These are phyloP conservation scores for Prunus armeniaca DNA, from an alignment of 306 rosid species.

Conservation along the genomic window DNA sequence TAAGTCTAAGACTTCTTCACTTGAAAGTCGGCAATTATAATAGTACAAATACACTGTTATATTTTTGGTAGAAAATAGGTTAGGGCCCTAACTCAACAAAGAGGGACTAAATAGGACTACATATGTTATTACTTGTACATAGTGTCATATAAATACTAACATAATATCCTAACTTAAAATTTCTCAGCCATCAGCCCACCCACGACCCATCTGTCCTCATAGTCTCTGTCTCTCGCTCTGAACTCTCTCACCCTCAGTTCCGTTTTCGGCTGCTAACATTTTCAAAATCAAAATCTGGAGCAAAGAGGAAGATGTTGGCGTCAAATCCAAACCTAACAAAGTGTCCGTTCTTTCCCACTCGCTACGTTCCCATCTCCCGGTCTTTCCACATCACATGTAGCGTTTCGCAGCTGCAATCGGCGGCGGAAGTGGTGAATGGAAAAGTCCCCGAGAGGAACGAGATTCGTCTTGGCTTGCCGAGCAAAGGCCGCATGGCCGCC, in stretches of 20 bases:
- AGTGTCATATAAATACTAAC: too few species aligned
- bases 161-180: neutral
- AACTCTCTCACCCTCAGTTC: too few species aligned
- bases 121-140: too few species aligned
- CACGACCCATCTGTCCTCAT: neutral
- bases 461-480: constrained; percentile 84
- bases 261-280: neutral
- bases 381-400: constrained; percentile 7
- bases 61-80: too few species aligned
- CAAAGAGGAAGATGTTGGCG: neutral
- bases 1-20: too few species aligned
- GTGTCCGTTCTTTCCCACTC: constrained; percentile 18
- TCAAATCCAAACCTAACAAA: constrained; percentile 11
- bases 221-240: neutral
- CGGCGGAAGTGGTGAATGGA: constrained; percentile 43
- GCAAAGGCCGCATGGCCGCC: constrained; percentile 88
- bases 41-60: too few species aligned
- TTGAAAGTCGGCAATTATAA: too few species aligned
- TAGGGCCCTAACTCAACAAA: too few species aligned
- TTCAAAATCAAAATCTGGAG: neutral
- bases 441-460: constrained; percentile 33
- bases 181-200: neutral
- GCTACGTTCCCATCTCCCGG: neutral
- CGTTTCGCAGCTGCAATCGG: neutral
- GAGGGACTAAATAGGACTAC: too few species aligned